Base-by-base conservation (phyloP, 768 basidiomycete species). In the Nidula microcarpa region DNA sequence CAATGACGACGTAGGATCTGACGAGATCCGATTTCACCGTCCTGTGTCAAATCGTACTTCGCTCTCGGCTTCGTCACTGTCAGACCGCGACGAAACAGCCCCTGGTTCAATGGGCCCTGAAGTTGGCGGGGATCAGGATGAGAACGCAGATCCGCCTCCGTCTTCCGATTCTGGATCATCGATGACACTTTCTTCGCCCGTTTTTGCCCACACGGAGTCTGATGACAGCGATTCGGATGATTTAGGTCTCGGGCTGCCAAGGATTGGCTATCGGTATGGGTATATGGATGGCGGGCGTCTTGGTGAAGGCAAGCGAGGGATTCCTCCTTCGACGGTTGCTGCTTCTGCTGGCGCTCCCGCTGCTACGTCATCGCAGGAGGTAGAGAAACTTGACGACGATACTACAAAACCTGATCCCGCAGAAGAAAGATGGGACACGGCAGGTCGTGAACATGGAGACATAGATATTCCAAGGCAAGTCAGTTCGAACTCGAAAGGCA, bases 231-330 rank as follows among this genome's bases (percentile, higher is more conserved):
- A 60, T 53, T 52, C 49, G 1, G 56, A 59, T 23, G 60, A 50
- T 11, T 49, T 13, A 39, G 51, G 33, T 11, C 43, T 30, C 30
- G 37, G 47, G 32, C 17, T 33, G 5, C 43, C 49, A 32, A 53
- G 56, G 51, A 34, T 50, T 7, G 47, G 54, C 4, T 58, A 61
- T 55, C 47, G 57, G 13, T 60, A 57, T 56, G 59, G 59, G 41
- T 47, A 49, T 6, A 23, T 47, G 23, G 23, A 30, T 30, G 23
- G 23, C 23, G 23, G 23, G 23, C 23, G 23, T 30, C 23, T 30
- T 1, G 23, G 23, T 30, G 23, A 30, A 30, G 23, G 23, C 3
- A 30, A 30, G 23, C 23, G 23, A 30, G 23, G 23, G 23, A 30
- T 30, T 30, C 23, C 23, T 30, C 23, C 23, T 30, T 30, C 23